Percentiles rank a stretch among this genome's conserved stretches.
Conservation (phyloP, 805 yeast genomes). For the Cephaloascus albidus region DNA sequence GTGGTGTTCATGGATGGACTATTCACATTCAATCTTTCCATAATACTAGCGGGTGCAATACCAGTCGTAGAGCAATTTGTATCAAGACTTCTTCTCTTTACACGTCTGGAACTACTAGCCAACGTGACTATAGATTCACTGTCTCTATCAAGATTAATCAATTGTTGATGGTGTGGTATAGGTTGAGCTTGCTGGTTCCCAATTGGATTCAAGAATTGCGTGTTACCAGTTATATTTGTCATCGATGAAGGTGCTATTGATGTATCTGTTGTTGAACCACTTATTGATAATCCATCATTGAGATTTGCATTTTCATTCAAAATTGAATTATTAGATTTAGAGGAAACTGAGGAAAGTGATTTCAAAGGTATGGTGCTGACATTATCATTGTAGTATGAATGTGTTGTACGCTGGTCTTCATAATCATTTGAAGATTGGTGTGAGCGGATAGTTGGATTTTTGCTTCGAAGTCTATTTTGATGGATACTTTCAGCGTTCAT, state of each 20-base stretch:
- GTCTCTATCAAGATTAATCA: neutral
- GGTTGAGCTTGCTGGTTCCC: neutral
- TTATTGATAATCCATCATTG: constrained; percentile 18
- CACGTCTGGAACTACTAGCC: constrained; percentile 28
- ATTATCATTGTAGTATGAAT: constrained; percentile 21
- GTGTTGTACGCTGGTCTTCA: constrained; percentile 10
- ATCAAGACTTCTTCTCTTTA: constrained; percentile 31
- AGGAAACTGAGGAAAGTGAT: constrained; percentile 31
- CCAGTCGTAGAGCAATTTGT: constrained; percentile 61
- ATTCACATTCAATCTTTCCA: constrained; percentile 38
- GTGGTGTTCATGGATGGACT: constrained; percentile 11
- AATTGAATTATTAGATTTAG: constrained; percentile 26
- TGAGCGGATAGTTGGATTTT: constrained; percentile 1
- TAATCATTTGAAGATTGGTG: constrained; percentile 2
- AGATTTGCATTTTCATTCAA: constrained; percentile 18
- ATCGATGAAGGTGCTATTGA: constrained; percentile 32
- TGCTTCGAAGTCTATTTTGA: too few species aligned
- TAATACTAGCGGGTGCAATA: constrained; percentile 65
- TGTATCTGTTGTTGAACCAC: constrained; percentile 41
- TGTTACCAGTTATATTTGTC: constrained; percentile 6
- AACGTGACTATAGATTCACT: constrained; percentile 23
- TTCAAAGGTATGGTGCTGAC: constrained; percentile 39
- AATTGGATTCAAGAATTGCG: neutral
- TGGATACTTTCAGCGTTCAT: too few species aligned
- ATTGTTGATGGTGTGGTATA: neutral